Evolutionary conservation across 257 asterid genomes (phyloP).

Genomic region (Sherardia arvensis): DNA sequence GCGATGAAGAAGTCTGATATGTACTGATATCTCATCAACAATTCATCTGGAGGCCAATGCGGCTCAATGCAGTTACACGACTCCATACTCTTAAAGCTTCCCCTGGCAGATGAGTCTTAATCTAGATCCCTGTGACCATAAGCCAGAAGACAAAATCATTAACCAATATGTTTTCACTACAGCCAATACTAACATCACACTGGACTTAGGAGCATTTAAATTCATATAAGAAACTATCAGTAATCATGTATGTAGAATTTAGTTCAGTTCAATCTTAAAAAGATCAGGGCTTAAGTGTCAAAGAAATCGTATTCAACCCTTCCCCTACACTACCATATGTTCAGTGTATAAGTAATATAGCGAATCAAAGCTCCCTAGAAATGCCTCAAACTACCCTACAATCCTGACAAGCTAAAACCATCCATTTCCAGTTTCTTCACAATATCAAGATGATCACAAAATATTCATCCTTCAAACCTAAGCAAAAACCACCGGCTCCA

Average conservation of each 20-base stretch:
- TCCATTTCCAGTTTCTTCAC: background rate
- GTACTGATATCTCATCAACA: constrained; percentile 91
- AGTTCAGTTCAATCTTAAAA: background rate
- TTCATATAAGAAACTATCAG: background rate
- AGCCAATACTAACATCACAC: background rate
- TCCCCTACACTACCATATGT: background rate
- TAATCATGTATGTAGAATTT: background rate
- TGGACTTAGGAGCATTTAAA: background rate
- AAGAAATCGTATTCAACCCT: background rate
- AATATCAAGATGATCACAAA: background rate
- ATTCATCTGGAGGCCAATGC: constrained; percentile 83
- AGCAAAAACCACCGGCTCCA: constrained; percentile 1
- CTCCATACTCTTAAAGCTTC: constrained; percentile 43
- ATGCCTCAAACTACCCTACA: background rate
- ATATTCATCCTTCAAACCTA: background rate
- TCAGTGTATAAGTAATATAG: background rate
- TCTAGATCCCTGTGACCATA: constrained; percentile 28
- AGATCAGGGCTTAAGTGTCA: background rate
- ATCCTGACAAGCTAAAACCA: background rate
- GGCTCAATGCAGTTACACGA: constrained; percentile 85
- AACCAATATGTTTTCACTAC: background rate
- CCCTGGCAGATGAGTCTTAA: constrained; percentile 9
- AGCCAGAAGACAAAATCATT: background rate
- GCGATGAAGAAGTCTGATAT: constrained; percentile 96
- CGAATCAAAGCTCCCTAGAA: background rate